Evolutionary conservation across 345 rosid genomes (phyloP).

Genomic region (Boechera stricta): DNA sequence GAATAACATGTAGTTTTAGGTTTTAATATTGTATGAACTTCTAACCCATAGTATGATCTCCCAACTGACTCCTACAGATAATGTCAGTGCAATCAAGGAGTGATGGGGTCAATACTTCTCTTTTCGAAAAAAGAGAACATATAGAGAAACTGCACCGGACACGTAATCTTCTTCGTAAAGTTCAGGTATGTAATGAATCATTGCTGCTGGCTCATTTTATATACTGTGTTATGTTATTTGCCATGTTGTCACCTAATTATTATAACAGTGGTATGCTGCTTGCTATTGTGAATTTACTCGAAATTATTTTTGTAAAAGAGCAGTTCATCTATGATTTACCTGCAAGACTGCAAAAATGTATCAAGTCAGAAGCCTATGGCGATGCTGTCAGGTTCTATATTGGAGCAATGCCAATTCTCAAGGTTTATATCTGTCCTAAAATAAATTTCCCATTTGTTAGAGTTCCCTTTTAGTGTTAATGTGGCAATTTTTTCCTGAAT

Average conservation of each 20-base stretch:
- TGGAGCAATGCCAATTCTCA: constrained; percentile 98
- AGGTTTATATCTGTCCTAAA: constrained; percentile 53
- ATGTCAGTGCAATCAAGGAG: constrained; percentile 96
- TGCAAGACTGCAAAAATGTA: constrained; percentile 90
- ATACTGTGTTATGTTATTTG: neutral
- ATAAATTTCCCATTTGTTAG: constrained; percentile 25
- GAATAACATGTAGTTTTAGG: constrained; percentile 6
- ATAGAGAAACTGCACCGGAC: constrained; percentile 96
- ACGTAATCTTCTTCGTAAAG: constrained; percentile 95
- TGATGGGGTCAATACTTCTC: constrained; percentile 92
- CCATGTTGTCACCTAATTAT: constrained; percentile 4
- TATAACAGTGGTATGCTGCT: constrained; percentile 13
- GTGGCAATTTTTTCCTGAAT: neutral
- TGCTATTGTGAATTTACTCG: constrained; percentile 46
- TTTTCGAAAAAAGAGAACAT: constrained; percentile 93
- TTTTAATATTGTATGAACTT: constrained; percentile 2
- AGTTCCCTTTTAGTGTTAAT: constrained; percentile 10
- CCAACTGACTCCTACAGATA: constrained; percentile 59
- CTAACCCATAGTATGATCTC: constrained; percentile 8
- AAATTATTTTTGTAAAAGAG: constrained; percentile 58
- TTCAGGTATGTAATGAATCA: constrained; percentile 66
- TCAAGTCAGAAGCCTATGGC: constrained; percentile 88
- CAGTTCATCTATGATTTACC: constrained; percentile 99
- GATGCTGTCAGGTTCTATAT: constrained; percentile 95
- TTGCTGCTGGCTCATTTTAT: constrained; percentile 20